These are phyloP conservation scores for Fusarium denticulatum DNA, from an alignment of 2,329 filamentous ascomycete genomes.

Conservation along the genomic window DNA sequence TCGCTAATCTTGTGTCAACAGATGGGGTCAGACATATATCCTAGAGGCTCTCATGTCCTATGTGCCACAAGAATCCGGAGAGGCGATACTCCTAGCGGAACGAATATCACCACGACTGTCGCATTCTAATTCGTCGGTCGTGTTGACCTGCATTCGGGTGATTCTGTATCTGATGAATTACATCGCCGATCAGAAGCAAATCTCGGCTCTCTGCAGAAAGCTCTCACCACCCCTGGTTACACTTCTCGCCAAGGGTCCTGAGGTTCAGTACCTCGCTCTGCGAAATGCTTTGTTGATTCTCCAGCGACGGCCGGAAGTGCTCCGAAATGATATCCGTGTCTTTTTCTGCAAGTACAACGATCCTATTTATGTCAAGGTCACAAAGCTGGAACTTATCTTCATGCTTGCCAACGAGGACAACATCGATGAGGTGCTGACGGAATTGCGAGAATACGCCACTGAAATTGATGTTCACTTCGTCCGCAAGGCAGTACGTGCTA, in stretches of 20 bases:
- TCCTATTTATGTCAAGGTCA: slow-evolving; percentile 99
- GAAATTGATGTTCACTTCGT: slow-evolving; percentile 99
- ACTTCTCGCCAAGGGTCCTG: slow-evolving; percentile 91
- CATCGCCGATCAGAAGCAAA: slow-evolving; percentile 89
- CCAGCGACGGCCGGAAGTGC: slow-evolving; percentile 89
- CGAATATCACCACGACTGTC: slow-evolving; percentile 94
- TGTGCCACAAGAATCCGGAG: slow-evolving; percentile 88
- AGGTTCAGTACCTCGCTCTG: slow-evolving; percentile 97
- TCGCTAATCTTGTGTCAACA: slow-evolving; percentile 50
- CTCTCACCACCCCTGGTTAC: slow-evolving; percentile 95
- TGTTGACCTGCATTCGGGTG: slow-evolving; percentile 94
- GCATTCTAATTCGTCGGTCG: slow-evolving; percentile 95
- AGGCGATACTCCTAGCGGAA: slow-evolving; percentile 90
- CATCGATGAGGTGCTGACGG: slow-evolving; percentile 93
- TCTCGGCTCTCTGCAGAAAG: slow-evolving; percentile 87
- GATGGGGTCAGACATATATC: slow-evolving; percentile 99
- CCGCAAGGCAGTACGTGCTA: slow-evolving; percentile 94
- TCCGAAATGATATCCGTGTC: slow-evolving; percentile 95
- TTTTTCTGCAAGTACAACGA: slow-evolving; percentile 99
- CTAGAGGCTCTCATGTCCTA: slow-evolving; percentile 98
- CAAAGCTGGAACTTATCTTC: slow-evolving; percentile 97
- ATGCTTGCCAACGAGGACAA: slow-evolving; percentile 97
- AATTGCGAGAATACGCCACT: slow-evolving; percentile 94
- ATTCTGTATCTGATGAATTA: slow-evolving; percentile 99
- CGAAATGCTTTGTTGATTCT: slow-evolving; percentile 94